These are phyloP conservation scores for Leccinum rimulosum DNA, from an alignment of 768 basidiomycete species.

Conservation along the genomic window DNA sequence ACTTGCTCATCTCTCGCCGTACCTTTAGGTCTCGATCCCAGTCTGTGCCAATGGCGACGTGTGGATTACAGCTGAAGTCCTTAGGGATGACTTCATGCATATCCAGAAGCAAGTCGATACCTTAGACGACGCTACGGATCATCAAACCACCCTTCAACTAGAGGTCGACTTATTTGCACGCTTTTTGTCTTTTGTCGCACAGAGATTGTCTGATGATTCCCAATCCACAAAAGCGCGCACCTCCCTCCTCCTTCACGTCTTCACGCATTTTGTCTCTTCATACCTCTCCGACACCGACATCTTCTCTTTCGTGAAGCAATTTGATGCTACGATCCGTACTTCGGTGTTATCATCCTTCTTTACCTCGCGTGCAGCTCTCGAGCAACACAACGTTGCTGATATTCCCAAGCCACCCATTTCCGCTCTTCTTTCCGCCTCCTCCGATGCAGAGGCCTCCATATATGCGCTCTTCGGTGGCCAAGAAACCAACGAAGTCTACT, in stretches of 20 bases:
- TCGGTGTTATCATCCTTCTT: conserved; percentile 79
- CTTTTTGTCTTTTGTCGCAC: conserved; percentile 77
- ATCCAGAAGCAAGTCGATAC: conserved; percentile 56
- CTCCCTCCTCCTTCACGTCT: conserved; percentile 68
- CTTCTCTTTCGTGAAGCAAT: conserved; percentile 75
- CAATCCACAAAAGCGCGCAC: conserved; percentile 52
- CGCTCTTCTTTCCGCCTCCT: conserved; percentile 65
- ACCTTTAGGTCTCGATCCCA: conserved; percentile 72
- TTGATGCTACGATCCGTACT: conserved; percentile 73
- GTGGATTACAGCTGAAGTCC: conserved; percentile 92
- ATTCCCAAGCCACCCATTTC: conserved; percentile 63
- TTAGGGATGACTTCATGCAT: conserved; percentile 84
- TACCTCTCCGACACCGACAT: conserved; percentile 76
- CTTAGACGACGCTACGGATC: conserved; percentile 49
- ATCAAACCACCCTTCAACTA: conserved; percentile 59
- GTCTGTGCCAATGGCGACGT: conserved; percentile 78
- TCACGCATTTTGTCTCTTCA: conserved; percentile 73
- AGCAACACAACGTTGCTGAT: conserved; percentile 48
- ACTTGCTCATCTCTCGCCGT: conserved; percentile 3
- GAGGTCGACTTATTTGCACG: conserved; percentile 76
- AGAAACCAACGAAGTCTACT: conserved; percentile 97
- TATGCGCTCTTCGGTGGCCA: conserved; percentile 98
- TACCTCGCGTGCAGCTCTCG: conserved; percentile 67
- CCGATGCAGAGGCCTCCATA: conserved; percentile 63
- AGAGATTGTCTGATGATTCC: conserved; percentile 55